Evolutionary conservation across 129 eudicot species (phyloP).

Genomic region (Helichrysum umbraculigerum): DNA sequence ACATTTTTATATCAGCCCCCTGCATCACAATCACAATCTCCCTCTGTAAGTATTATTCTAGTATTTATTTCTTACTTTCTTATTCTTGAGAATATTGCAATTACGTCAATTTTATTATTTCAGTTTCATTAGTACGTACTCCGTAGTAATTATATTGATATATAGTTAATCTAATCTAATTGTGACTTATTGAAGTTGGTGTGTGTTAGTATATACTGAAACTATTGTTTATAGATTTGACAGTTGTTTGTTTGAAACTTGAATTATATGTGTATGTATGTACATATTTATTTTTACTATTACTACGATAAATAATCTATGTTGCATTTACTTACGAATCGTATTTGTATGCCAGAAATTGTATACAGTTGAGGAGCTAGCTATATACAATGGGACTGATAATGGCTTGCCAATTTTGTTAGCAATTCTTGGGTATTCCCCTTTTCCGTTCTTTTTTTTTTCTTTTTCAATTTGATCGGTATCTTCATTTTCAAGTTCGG

Average conservation of each 20-base stretch:
- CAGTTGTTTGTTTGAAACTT: not conserved
- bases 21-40: conserved; percentile 26
- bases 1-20: conserved; percentile 40
- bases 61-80: not conserved
- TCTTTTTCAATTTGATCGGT: conserved; percentile 1
- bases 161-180: no score
- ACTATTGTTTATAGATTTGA: not conserved
- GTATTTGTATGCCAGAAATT: conserved; percentile 45
- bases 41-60: conserved; percentile 26
- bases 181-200: not conserved
- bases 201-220: not conserved
- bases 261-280: not conserved
- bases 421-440: conserved; percentile 74
- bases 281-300: not conserved
- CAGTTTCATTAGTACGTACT: no score
- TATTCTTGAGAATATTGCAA: not conserved
- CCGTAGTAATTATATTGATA: not conserved
- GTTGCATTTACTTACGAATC: conserved; percentile 9
- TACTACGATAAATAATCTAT: not conserved
- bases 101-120: no score
- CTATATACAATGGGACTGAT: conserved; percentile 77
- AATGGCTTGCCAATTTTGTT: conserved; percentile 66
- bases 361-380: conserved; percentile 65
- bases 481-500: not conserved
- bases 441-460: not conserved